Evolutionary conservation across 257 asterid genomes (phyloP).

Genomic region (Solanum etuberosum): DNA sequence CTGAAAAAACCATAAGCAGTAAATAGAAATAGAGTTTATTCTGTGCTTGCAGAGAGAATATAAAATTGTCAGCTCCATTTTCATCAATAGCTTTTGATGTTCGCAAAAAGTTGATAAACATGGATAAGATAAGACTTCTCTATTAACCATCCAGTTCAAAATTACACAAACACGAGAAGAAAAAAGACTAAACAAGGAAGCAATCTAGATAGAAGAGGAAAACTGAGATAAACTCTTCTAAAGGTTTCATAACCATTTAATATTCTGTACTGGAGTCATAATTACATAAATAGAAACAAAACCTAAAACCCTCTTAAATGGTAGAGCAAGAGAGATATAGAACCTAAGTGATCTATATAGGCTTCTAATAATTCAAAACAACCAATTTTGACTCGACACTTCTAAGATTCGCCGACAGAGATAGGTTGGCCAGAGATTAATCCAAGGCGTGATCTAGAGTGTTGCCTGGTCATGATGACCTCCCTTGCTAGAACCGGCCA

Average conservation of each 20-base stretch:
- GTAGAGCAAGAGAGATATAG: not conserved
- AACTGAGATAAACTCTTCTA: not conserved
- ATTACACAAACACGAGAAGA: not conserved
- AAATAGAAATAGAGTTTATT: not conserved
- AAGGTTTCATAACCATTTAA: not conserved
- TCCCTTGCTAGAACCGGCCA: not conserved
- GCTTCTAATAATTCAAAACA: not conserved
- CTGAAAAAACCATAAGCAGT: not conserved
- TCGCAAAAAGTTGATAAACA: not conserved
- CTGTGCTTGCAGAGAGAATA: not conserved
- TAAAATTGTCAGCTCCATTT: not conserved
- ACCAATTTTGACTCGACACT: not conserved
- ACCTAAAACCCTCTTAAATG: not conserved
- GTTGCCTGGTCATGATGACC: constrained; percentile 10
- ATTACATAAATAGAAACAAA: not conserved
- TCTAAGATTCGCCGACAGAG: constrained; percentile 2
- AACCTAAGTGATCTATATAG: not conserved
- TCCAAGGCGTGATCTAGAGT: constrained; percentile 25
- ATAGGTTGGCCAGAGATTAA: not conserved
- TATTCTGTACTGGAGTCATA: not conserved
- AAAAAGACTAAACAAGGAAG: not conserved
- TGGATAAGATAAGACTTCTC: not conserved
- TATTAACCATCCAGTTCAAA: not conserved
- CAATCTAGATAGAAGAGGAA: not conserved
- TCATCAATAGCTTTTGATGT: not conserved